Percentiles rank a stretch among this genome's conserved stretches.
phyloP scores from a whole-genome alignment of 164 flowering plant genomes.

The Saururus chinensis region DNA sequence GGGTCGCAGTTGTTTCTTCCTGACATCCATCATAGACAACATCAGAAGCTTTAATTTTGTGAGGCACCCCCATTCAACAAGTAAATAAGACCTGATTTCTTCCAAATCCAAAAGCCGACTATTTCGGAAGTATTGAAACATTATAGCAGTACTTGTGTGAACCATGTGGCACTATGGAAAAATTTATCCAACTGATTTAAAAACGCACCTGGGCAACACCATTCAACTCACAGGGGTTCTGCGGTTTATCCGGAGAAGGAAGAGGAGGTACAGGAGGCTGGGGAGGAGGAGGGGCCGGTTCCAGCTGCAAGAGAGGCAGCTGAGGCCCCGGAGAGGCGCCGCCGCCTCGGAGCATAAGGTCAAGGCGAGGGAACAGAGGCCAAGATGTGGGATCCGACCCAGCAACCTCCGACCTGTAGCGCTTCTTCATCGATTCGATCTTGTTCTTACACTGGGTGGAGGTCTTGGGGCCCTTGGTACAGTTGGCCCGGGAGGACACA shows the following conservation, averaged over 20 bases:
- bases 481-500: slow-evolving; percentile 50
- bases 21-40: slow-evolving; percentile 3
- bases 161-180: too few relatives aligned
- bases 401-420: slow-evolving; percentile 77
- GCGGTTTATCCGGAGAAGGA: neutral
- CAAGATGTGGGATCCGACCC: slow-evolving; percentile 53
- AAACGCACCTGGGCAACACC: neutral
- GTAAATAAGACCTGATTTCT: too few relatives aligned
- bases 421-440: slow-evolving; percentile 95
- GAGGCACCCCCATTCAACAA: too few relatives aligned
- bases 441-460: slow-evolving; percentile 97
- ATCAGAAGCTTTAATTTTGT: too few relatives aligned
- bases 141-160: too few relatives aligned
- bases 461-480: slow-evolving; percentile 62
- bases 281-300: slow-evolving; percentile 15
- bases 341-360: slow-evolving; percentile 56
- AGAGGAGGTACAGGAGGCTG: slow-evolving; percentile 8
- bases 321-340: slow-evolving; percentile 17
- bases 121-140: too few relatives aligned
- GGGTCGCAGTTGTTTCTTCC: slow-evolving; percentile 31
- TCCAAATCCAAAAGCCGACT: too few relatives aligned
- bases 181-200: too few relatives aligned
- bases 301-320: slow-evolving; percentile 4
- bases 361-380: slow-evolving; percentile 72
- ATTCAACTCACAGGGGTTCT: neutral